Base-by-base conservation (phyloP, 768 basidiomycete genomes). In the Pleurotus cornucopiae region DNA sequence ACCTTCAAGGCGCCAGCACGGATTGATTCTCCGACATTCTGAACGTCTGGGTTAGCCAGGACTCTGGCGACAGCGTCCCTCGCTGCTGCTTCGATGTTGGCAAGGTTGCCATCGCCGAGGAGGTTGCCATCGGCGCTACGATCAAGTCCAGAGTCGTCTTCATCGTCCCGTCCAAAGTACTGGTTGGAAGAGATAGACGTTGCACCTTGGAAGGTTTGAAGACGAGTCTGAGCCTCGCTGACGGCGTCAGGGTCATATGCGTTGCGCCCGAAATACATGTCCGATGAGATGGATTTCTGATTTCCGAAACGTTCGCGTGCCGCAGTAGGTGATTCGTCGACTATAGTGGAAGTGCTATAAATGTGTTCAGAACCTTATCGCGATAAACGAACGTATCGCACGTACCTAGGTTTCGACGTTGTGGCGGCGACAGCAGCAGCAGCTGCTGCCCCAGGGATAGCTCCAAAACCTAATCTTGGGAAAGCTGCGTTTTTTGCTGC, bases 221-320 rank as follows among this genome's bases (percentile, higher is more conserved):
- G 75, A 2, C 96, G 85, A 9, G 79, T 71, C 65, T 92, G 89
- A 4, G 94, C 94, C 71, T 98, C 94, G 46, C 76, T 71, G 41
- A 81, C 64, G 3, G 84, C 77, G 38, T 69, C 64, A 1, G 91
- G 83, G 66, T 98, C 95, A 72, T 97, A 98, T 18, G 85, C 70
- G 48, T 89, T 89, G 41, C 96, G 83, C 20, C 88, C 93, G 68
- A 98, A 98, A 76, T 88, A 98, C 91, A 94, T 94, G 66, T 98
- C 97, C 3, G 94, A 96, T 4, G 95, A 98, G 68, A 99, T 99
- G 54, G 83, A 94, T 67, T 98, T 99, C 68, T 98, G 97, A 57
- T 66, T 69, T 2, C 93, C 91, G 68, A 98, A 99, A 63, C 91
- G 92, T 6, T 95, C 89, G 56, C 94, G 84, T 1, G 97, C 96